Base-by-base conservation (phyloP, 768 basidiomycete species). In the Leucosporidium creatinivorum region DNA sequence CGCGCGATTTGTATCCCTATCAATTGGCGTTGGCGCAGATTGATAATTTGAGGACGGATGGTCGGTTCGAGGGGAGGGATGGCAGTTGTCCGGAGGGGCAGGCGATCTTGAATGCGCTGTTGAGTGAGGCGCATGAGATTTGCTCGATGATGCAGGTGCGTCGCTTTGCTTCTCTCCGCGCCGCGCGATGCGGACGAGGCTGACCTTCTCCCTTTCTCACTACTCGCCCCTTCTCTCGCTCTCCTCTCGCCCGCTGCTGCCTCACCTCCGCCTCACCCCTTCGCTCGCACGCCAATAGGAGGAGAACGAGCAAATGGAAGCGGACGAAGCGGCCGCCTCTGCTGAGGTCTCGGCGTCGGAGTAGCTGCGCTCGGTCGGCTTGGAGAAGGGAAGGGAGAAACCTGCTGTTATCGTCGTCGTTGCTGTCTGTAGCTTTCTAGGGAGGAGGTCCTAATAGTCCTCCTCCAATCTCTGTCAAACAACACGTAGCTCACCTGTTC, bases 31-130 rank as follows among this genome's bases (percentile, higher is more conserved):
- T 77, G n/a, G 63, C 93, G 78, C 93, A 98, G 80, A 94, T 98
- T 72, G 94, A 98, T 77, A 87, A 87, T 0, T 81, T 96, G 81
- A 84, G 93, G 55, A 87, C 87, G 78, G 96, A 99, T 68, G 96
- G 94, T 51, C 92, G 89, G 75, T 98, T 98, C 25, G 23, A n/a
- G 7, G 49, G 23, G 15, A 30, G 61, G 4, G 67, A 72, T 28
- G 70, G 67, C 2, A n/a, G 18, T 10, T 48, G 68, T 6, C 70
- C 70, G 0, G 70, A 72, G 63, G 71, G 71, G 0, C 71, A 72
- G 48, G 67, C 62, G 57, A 69, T 72, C 28, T 26, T 72, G 56
- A 58, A 62, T 28, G 71, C 71, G 23, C n/a, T 69, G 26, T 28
- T 69, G 59, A 44, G 31, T 26, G 71, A 72, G 59, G 60, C 68